Percentiles rank a stretch among this genome's conserved stretches.
Conservation (phyloP, 768 basidiomycete genomes). For the Termitomyces sp. region DNA sequence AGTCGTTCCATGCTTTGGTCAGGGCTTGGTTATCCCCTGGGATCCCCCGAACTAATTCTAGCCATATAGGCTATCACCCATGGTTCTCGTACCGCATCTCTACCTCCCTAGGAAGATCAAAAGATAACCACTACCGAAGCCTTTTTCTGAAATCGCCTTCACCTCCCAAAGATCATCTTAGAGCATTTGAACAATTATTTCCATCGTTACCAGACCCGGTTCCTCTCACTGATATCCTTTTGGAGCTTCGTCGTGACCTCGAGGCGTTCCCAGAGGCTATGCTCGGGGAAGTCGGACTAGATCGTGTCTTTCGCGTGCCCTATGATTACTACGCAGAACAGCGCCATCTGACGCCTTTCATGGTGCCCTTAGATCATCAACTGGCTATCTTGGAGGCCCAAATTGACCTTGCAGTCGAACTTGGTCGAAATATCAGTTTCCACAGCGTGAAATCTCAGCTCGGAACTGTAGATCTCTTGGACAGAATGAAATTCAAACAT, state of each 20-base stretch:
- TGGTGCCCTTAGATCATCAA: slow-evolving; percentile 80
- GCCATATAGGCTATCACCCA: slow-evolving; percentile 76
- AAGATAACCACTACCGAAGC: slow-evolving; percentile 69
- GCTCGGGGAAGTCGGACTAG: slow-evolving; percentile 93
- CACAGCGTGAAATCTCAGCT: slow-evolving; percentile 83
- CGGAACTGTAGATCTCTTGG: slow-evolving; percentile 65
- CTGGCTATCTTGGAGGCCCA: slow-evolving; percentile 77
- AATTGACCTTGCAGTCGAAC: slow-evolving; percentile 77
- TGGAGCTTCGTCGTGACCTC: slow-evolving; percentile 59
- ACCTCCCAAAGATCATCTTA: slow-evolving; percentile 24
- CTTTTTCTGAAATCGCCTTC: slow-evolving; percentile 52
- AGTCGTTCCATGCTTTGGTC: slow-evolving; percentile 88
- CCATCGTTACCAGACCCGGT: slow-evolving; percentile 70
- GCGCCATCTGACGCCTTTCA: slow-evolving; percentile 70
- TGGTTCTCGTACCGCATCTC: slow-evolving; percentile 89
- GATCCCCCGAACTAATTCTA: slow-evolving; percentile 8
- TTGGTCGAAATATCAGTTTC: slow-evolving; percentile 74
- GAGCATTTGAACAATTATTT: slow-evolving; percentile 56
- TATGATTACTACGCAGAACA: slow-evolving; percentile 45
- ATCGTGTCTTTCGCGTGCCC: slow-evolving; percentile 76
- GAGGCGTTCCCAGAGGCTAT: slow-evolving; percentile 64
- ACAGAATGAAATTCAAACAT: slow-evolving; percentile 53
- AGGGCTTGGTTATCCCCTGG: slow-evolving; percentile 24
- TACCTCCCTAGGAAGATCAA: slow-evolving; percentile 37
- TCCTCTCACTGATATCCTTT: slow-evolving; percentile 54